These are phyloP conservation scores for Solanum hybrid DNA, from an alignment of 305 asterid genomes.

Conservation along the genomic window DNA sequence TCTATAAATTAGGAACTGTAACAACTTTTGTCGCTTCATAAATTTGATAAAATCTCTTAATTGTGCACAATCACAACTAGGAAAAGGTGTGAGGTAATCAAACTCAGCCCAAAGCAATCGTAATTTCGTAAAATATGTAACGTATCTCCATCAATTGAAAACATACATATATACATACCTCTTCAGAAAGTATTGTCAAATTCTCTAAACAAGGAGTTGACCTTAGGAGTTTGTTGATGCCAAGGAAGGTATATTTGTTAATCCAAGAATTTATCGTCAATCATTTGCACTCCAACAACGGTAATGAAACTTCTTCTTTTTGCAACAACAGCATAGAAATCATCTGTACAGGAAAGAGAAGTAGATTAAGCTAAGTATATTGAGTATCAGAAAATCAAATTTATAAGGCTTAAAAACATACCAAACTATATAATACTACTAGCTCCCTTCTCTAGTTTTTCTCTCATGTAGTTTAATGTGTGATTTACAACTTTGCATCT, in stretches of 20 bases:
- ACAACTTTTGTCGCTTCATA: too few relatives aligned
- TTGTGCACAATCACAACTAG: too few relatives aligned
- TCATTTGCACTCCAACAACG: background rate
- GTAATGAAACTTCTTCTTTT: background rate
- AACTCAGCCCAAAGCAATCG: too few relatives aligned
- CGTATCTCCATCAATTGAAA: background rate
- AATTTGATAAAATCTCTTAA: too few relatives aligned
- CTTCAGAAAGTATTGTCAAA: background rate
- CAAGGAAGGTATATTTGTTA: too few relatives aligned
- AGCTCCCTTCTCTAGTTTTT: background rate
- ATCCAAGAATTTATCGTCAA: too few relatives aligned
- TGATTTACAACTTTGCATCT: background rate
- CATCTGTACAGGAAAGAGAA: background rate
- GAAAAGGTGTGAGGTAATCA: too few relatives aligned
- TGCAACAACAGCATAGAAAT: background rate
- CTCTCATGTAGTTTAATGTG: background rate
- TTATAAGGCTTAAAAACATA: background rate
- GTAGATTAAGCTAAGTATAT: background rate
- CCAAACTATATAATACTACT: background rate
- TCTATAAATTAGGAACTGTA: too few relatives aligned
- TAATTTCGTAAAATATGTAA: too few relatives aligned
- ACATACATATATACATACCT: background rate
- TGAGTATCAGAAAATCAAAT: background rate
- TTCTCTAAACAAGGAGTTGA: too few relatives aligned
- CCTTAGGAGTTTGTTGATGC: too few relatives aligned